Evolutionary conservation across 805 yeast genomes (phyloP), one percentile per base, ranked within the genome.

Genomic region (Candida vartiovaarae): DNA sequence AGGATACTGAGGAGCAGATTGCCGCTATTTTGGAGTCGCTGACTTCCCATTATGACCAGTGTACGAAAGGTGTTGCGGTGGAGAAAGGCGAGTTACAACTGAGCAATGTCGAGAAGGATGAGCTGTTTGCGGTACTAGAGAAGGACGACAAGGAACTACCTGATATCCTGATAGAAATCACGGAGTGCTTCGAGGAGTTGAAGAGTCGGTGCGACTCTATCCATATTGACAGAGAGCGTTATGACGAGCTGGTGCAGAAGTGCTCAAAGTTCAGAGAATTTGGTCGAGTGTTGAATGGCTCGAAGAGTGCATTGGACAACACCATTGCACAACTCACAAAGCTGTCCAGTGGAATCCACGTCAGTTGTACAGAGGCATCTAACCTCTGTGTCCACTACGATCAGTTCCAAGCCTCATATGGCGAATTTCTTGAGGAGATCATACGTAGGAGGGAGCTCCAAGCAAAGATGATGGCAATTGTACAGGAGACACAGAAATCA

Each of bases 41-140:
- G 38, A 82, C 95, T 8, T 77, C 76, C 42, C 96, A 89, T 63
- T 87, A 80, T 54, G 96, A 89, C 60, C 88, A 85, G 57, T 84
- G 95, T 52, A 53, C 65, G 9, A 64, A 74, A 47, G 84, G 77
- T 8, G 55, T 66, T 3, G 62, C 63, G 4, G 51, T 65, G 11
- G 39, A 40, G 0, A 47, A 67, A 6, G 62, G 72, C n/a, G 54
- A 59, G 24, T 57, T 64, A n/a, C 55, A 61, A 1, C 24, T 34
- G 9, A 43, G 51, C 10, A 43, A 59, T 4, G 56, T 47, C 6
- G 71, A 66, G 42, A 65, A 65, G 46, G 41, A 52, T 27, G 71
- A 75, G 51, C 57, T 77, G 10, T 60, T 70, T 15, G 59, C 65
- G 2, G 76, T 81, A 2, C 63, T 84, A 3, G 62, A 62, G 20